Conservation (phyloP, 2,329 filamentous ascomycete genomes). For the Fusarium protoensiforme region DNA sequence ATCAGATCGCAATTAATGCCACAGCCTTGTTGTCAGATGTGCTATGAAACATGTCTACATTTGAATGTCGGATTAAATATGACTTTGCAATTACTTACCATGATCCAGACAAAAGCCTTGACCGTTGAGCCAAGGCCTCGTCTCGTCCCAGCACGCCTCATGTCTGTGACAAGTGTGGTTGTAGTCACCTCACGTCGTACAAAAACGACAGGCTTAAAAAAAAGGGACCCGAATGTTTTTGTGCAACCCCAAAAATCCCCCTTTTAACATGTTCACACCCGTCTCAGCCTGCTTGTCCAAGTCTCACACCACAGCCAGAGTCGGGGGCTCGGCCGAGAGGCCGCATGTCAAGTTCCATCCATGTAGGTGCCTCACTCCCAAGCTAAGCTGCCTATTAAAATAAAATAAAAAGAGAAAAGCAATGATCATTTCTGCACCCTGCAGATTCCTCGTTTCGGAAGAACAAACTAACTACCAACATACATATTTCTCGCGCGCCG, state of each 20-base stretch:
- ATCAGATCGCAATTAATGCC: neutral
- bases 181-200: slow-evolving; percentile 2
- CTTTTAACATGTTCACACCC: slow-evolving; percentile 8
- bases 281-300: slow-evolving; percentile 10
- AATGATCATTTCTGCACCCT: neutral
- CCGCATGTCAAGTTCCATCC: neutral
- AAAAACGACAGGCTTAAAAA: neutral
- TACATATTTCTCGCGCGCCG: neutral
- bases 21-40: neutral
- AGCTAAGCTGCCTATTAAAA: neutral
- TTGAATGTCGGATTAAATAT: neutral
- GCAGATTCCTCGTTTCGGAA: neutral
- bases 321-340: neutral
- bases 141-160: neutral
- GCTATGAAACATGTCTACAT: neutral
- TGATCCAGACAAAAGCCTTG: neutral
- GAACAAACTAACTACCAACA: neutral
- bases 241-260: slow-evolving; percentile 10
- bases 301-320: neutral
- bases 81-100: neutral
- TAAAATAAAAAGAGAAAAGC: neutral
- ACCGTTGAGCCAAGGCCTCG: neutral
- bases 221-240: neutral
- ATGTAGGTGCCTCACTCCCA: neutral
- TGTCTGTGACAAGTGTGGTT: neutral